phyloP scores from a whole-genome alignment of 148 eudicot genomes.

The Nepenthes gracilis region DNA sequence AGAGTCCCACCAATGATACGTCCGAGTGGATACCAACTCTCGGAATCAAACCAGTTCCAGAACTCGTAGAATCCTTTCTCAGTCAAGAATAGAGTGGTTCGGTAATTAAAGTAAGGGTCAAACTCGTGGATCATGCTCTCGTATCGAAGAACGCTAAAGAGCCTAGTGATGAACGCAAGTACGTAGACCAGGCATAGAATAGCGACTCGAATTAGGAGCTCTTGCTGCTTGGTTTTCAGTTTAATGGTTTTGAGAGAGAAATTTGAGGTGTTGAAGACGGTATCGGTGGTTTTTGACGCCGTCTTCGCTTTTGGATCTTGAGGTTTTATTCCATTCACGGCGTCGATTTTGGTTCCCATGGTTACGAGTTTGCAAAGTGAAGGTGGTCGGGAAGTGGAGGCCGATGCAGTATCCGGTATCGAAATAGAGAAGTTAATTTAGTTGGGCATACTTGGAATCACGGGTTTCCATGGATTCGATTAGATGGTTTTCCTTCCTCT shows the following conservation, averaged over 20 bases:
- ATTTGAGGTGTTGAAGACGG: conserved; percentile 9
- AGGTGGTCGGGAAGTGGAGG: too few species aligned
- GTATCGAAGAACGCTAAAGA: conserved; percentile 83
- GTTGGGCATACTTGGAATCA: too few species aligned
- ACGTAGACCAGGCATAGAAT: conserved; percentile 63
- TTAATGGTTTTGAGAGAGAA: conserved; percentile 41
- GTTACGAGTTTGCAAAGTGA: too few species aligned
- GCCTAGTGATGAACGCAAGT: conserved; percentile 70
- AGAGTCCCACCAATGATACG: conserved; percentile 90
- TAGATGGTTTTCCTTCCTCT: too few species aligned
- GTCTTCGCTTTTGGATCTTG: neutral
- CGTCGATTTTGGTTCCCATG: neutral
- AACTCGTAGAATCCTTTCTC: conserved; percentile 87
- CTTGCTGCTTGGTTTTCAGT: conserved; percentile 86
- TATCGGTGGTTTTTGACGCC: neutral
- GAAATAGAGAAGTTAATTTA: too few species aligned
- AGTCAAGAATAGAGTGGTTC: conserved; percentile 71
- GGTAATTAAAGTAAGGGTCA: conserved; percentile 90
- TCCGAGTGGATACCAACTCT: conserved; percentile 94
- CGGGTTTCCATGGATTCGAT: too few species aligned
- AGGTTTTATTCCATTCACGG: neutral
- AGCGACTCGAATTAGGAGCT: conserved; percentile 64
- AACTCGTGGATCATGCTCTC: conserved; percentile 98
- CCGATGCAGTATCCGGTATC: too few species aligned
- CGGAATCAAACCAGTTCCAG: conserved; percentile 97